Base-by-base conservation (phyloP, 192 early-diverging fungal genomes). In the Globomyces pollinis-pini region DNA sequence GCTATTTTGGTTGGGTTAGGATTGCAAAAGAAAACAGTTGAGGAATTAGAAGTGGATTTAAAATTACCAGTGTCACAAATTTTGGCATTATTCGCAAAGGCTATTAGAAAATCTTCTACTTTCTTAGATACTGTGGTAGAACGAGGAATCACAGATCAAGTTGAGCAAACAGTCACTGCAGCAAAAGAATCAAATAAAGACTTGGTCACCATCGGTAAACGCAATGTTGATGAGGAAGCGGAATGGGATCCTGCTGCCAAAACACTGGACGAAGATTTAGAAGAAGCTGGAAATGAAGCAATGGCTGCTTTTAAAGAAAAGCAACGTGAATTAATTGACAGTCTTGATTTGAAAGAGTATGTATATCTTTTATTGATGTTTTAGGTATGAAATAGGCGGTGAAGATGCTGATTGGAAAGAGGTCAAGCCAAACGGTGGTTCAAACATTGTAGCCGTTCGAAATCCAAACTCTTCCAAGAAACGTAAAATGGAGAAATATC, bases 1-100 rank as follows among this genome's bases (percentile, higher is more conserved):
- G 84, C 91, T 8, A 78, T 96, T 21, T 67, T 97, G 18, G 69
- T 91, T 21, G 93, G 86, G n/a, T 67, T 94, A 18, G 96, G 94
- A 0, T 60, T 99, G 57, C 96, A 99, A 72, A 86, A 84, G 63
- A 99, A 99, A 71, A 81, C 83, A 3, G 76, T 99, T 9, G 90
- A 91, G 52, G 86, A 90, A 18, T 68, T 96, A 28, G 90, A 89
- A 68, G 87, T 82, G 61, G 96, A 99, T 52, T 65, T 97, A 21
- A 80, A 78, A 28, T 64, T 99, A 28, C 86, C 92, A 0, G 77
- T 78, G 3, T 80, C 83, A 29, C 94, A 97, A 69, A 74, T 96
- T 18, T 65, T 99, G 74, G 96, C 94, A 0, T 69, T 97, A 55
- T 96, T 99, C 64, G 91, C 86, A 57, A 99, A 96, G 73, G 72